Conservation (phyloP, 2,329 filamentous ascomycete species). For the Orbilia brochopaga region DNA sequence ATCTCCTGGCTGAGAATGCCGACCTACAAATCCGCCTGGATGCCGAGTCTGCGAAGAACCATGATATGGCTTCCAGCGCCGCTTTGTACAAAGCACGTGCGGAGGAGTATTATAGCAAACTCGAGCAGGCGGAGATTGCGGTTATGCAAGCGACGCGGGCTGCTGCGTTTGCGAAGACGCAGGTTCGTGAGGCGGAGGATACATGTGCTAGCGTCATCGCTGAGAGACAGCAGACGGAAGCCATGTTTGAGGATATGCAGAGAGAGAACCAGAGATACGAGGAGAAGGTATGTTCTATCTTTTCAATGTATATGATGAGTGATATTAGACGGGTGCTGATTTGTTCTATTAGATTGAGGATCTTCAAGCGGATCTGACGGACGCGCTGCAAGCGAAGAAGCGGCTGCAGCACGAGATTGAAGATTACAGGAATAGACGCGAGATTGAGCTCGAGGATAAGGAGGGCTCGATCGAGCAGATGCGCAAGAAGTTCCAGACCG, state of each 20-base stretch:
- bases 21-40: constrained; percentile 93
- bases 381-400: constrained; percentile 85
- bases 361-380: constrained; percentile 84
- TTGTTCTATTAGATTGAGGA: constrained; percentile 70
- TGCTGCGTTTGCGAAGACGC: constrained; percentile 90
- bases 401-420: constrained; percentile 95
- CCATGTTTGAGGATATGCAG: constrained; percentile 84
- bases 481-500: constrained; percentile 93
- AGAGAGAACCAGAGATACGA: constrained; percentile 87
- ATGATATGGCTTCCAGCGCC: constrained; percentile 82
- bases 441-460: constrained; percentile 96
- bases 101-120: constrained; percentile 95
- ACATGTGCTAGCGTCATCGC: constrained; percentile 88
- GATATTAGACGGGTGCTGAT: constrained; percentile 8
- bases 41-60: constrained; percentile 81
- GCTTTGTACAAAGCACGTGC: constrained; percentile 88
- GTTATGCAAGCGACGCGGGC: constrained; percentile 90
- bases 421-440: constrained; percentile 92
- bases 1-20: constrained; percentile 88
- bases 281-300: constrained; percentile 65
- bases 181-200: constrained; percentile 89
- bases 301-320: background rate
- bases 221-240: constrained; percentile 88
- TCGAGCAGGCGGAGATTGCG: constrained; percentile 94
- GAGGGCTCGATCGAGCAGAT: constrained; percentile 96